phyloP scores from a whole-genome alignment of 163 green algal species.

The Coccomyxa subellipsoidea region DNA sequence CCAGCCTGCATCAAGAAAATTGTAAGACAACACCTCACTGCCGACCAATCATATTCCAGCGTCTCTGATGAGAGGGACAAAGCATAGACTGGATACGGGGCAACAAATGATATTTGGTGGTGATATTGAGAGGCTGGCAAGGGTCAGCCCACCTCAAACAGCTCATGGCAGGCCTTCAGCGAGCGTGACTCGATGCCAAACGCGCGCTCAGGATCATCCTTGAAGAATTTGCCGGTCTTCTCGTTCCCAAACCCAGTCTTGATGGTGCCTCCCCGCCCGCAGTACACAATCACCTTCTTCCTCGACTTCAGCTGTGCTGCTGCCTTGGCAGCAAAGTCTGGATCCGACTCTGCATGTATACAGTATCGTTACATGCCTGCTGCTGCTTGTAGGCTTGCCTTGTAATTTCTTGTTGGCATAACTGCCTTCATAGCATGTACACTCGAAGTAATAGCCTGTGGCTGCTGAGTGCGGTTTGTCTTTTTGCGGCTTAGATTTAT shows the following conservation, averaged over 20 bases:
- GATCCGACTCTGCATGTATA: slow-evolving; percentile 64
- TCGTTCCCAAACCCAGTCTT: slow-evolving; percentile 38
- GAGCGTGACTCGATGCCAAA: slow-evolving; percentile 73
- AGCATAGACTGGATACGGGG: too few species aligned
- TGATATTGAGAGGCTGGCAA: too few species aligned
- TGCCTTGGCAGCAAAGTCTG: slow-evolving; percentile 54
- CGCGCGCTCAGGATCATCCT: slow-evolving; percentile 44
- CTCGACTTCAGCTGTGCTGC: slow-evolving; percentile 49
- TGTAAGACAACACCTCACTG: background rate
- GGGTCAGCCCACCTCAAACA: slow-evolving; percentile 41
- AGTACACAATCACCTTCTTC: slow-evolving; percentile 73
- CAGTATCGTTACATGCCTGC: background rate
- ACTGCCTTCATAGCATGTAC: too few species aligned
- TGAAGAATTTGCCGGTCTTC: slow-evolving; percentile 32
- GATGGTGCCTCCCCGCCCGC: slow-evolving; percentile 70
- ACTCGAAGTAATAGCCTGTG: too few species aligned
- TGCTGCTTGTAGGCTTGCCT: background rate
- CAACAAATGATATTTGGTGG: too few species aligned
- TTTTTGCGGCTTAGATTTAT: too few species aligned
- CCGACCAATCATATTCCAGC: background rate
- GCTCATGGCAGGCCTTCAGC: slow-evolving; percentile 82
- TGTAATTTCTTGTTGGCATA: background rate
- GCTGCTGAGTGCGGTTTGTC: too few species aligned
- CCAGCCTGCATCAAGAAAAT: slow-evolving; percentile 19
- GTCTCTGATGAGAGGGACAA: too few species aligned